These are phyloP conservation scores for Crotalaria pallida DNA, from an alignment of 306 rosid genomes.

Conservation along the genomic window DNA sequence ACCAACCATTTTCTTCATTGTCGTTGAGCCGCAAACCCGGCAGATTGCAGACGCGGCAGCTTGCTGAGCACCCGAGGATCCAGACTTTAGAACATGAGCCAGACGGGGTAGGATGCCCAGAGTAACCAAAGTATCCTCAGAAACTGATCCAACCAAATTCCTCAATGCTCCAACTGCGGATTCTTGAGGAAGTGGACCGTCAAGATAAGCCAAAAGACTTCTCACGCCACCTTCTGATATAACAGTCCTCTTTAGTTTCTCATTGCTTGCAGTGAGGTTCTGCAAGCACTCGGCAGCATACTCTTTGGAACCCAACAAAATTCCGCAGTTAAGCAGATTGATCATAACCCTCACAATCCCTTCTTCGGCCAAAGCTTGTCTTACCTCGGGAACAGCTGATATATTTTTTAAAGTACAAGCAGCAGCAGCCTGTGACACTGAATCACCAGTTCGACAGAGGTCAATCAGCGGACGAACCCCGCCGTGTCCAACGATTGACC, in stretches of 20 bases:
- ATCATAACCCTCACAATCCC: conserved; percentile 61
- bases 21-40: conserved; percentile 43
- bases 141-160: conserved; percentile 60
- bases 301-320: conserved; percentile 68
- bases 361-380: conserved; percentile 72
- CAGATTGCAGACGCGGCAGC: conserved; percentile 69
- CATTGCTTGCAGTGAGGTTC: conserved; percentile 78
- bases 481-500: conserved; percentile 67
- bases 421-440: conserved; percentile 77
- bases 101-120: conserved; percentile 56
- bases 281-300: conserved; percentile 87
- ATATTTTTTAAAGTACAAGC: conserved; percentile 76
- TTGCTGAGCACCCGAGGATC: conserved; percentile 73
- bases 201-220: conserved; percentile 70
- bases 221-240: conserved; percentile 75
- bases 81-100: conserved; percentile 57
- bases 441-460: conserved; percentile 71
- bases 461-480: conserved; percentile 68
- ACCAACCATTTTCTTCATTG: conserved; percentile 56
- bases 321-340: conserved; percentile 64
- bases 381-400: conserved; percentile 74
- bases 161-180: conserved; percentile 73
- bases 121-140: conserved; percentile 46
- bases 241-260: conserved; percentile 54
- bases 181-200: conserved; percentile 76